phyloP scores from a whole-genome alignment of 2,329 filamentous ascomycete genomes.

The Boeremia exigua region DNA sequence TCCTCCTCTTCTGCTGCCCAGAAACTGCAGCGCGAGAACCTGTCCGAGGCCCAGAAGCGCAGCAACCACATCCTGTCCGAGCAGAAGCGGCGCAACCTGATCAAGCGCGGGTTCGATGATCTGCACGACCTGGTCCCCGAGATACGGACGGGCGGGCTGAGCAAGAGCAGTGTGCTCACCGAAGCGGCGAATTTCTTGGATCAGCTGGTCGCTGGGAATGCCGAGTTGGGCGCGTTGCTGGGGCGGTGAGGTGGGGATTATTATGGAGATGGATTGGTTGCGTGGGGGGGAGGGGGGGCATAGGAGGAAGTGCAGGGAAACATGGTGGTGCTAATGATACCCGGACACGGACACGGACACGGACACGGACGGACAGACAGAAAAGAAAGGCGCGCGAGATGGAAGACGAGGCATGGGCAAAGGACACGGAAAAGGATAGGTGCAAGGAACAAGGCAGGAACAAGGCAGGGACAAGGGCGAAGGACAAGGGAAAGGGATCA shows the following conservation, averaged over 20 bases:
- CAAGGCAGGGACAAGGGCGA: too few relatives aligned
- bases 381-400: too few relatives aligned
- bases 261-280: background rate
- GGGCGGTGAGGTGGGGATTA: background rate
- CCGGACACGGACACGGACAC: background rate
- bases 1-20: constrained; percentile 33
- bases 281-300: too few relatives aligned
- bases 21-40: constrained; percentile 57
- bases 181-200: constrained; percentile 82
- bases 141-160: constrained; percentile 75
- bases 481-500: too few relatives aligned
- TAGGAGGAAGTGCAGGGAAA: background rate
- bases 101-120: constrained; percentile 82
- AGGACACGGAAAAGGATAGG: too few relatives aligned
- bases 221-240: constrained; percentile 16
- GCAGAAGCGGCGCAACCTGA: constrained; percentile 82
- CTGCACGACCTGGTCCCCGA: constrained; percentile 78
- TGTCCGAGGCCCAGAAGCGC: constrained; percentile 80
- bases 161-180: constrained; percentile 79
- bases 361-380: background rate
- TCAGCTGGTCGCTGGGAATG: constrained; percentile 71
- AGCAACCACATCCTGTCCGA: constrained; percentile 88
- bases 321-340: constrained; percentile 10
- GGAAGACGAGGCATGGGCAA: too few relatives aligned
- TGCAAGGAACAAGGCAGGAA: too few relatives aligned